Evolutionary conservation across 2,329 filamentous ascomycete species (phyloP).

Genomic region (Ophiostoma ips): DNA sequence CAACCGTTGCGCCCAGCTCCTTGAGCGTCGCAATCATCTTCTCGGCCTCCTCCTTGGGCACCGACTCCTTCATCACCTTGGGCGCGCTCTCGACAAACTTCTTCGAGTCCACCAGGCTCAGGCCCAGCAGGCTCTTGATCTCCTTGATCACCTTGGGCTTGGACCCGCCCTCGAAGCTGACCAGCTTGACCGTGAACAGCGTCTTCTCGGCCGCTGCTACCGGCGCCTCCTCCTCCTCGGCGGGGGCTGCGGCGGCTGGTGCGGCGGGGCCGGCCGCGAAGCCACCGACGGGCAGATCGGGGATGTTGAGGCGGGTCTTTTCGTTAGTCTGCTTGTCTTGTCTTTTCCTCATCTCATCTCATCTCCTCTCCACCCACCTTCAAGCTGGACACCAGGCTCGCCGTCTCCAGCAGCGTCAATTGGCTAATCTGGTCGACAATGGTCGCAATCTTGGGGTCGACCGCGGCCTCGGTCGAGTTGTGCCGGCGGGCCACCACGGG

Average conservation of each 20-base stretch:
- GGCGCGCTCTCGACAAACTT: slow-evolving; percentile 98
- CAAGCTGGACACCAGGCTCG: slow-evolving; percentile 82
- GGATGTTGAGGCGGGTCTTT: slow-evolving; percentile 89
- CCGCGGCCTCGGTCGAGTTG: slow-evolving; percentile 69
- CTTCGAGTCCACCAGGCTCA: slow-evolving; percentile 98
- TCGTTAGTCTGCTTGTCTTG: background rate
- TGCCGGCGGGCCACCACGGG: slow-evolving; percentile 63
- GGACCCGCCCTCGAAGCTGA: slow-evolving; percentile 70
- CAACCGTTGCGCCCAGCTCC: slow-evolving; percentile 74
- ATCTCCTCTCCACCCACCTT: slow-evolving; percentile 49
- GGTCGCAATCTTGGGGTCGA: slow-evolving; percentile 79
- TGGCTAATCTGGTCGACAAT: slow-evolving; percentile 99
- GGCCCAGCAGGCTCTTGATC: slow-evolving; percentile 86
- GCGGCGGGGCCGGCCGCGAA: slow-evolving; percentile 55
- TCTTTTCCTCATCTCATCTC: too few species aligned
- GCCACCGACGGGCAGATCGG: slow-evolving; percentile 87
- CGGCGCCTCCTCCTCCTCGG: slow-evolving; percentile 72
- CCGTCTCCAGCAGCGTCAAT: slow-evolving; percentile 94
- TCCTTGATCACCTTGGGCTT: slow-evolving; percentile 99
- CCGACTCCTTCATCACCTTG: slow-evolving; percentile 97
- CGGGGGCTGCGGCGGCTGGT: slow-evolving; percentile 47
- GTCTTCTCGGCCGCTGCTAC: slow-evolving; percentile 90
- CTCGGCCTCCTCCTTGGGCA: slow-evolving; percentile 97
- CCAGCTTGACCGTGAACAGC: slow-evolving; percentile 89
- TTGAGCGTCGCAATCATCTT: slow-evolving; percentile 94